phyloP scores from a whole-genome alignment of 2,329 filamentous ascomycete species.

The Xylogone sp. region DNA sequence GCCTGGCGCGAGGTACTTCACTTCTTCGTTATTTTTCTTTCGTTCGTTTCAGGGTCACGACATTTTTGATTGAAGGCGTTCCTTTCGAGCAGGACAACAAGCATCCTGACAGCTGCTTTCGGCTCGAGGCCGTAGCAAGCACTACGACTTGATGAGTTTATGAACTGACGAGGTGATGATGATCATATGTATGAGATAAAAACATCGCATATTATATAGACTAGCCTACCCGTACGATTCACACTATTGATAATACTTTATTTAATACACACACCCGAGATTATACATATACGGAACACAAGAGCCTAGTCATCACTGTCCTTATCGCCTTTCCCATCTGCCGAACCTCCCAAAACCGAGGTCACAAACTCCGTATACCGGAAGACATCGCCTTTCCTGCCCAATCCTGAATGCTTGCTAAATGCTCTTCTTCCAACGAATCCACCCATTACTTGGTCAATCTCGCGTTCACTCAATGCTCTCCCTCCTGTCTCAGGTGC shows the following conservation, averaged over 20 bases:
- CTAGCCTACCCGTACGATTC: neutral
- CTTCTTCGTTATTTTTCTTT: too few relatives aligned
- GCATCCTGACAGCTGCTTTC: too few relatives aligned
- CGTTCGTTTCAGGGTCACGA: too few relatives aligned
- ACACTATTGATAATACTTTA: neutral
- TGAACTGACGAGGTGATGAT: too few relatives aligned
- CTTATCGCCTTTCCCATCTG: conserved; percentile 18
- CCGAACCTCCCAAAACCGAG: conserved; percentile 23
- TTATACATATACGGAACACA: neutral
- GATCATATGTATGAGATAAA: too few relatives aligned
- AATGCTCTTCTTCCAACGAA: conserved; percentile 85
- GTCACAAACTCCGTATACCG: conserved; percentile 86
- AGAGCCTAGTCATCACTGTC: conserved; percentile 7
- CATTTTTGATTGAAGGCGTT: too few relatives aligned
- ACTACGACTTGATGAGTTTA: too few relatives aligned
- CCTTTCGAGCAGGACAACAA: too few relatives aligned
- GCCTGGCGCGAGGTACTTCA: too few relatives aligned
- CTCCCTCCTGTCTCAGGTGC: conserved; percentile 68
- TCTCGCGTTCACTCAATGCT: conserved; percentile 64
- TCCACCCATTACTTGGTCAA: conserved; percentile 82
- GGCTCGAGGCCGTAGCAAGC: too few relatives aligned
- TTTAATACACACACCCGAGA: neutral
- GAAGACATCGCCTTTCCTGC: conserved; percentile 80
- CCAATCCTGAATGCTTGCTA: conserved; percentile 53
- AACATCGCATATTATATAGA: too few relatives aligned